A percentile compares a stretch with the other conserved stretches of the same genome.
Conservation (phyloP, 768 basidiomycete genomes). For the Suillus americanus region DNA sequence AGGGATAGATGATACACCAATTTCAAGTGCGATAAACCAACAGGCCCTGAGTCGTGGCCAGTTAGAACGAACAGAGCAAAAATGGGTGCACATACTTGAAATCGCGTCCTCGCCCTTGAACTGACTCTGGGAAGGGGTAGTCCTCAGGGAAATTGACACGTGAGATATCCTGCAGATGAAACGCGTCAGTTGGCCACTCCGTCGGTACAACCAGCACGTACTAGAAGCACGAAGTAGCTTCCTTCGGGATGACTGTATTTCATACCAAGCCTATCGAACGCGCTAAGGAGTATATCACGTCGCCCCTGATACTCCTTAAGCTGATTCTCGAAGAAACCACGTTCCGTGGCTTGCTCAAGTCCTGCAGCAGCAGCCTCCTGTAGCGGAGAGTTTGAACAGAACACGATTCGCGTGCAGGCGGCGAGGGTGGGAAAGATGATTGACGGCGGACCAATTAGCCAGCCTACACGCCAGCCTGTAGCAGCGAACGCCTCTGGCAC, state of each 20-base stretch:
- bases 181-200: too few species aligned
- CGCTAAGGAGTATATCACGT: conserved; percentile 66
- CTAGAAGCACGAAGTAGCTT: conserved; percentile 86
- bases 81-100: conserved; percentile 58
- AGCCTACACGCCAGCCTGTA: conserved; percentile 97
- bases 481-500: conserved; percentile 87
- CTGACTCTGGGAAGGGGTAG: conserved; percentile 76
- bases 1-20: conserved; percentile 91
- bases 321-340: conserved; percentile 78
- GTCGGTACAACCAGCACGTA: conserved; percentile 34
- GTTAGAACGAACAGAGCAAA: conserved; percentile 3
- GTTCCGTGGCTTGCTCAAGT: conserved; percentile 73
- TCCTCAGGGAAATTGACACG: conserved; percentile 76
- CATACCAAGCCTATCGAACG: conserved; percentile 82
- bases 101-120: conserved; percentile 81
- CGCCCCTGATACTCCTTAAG: conserved; percentile 77
- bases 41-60: conserved; percentile 57
- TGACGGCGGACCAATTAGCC: conserved; percentile 85
- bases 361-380: conserved; percentile 95
- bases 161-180: conserved; percentile 63
- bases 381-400: conserved; percentile 91
- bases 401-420: conserved; percentile 91
- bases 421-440: conserved; percentile 87
- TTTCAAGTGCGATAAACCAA: conserved; percentile 91
- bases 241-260: conserved; percentile 89